phyloP scores from a whole-genome alignment of 805 yeast species.

The Wilhelminamyces savonicus region DNA sequence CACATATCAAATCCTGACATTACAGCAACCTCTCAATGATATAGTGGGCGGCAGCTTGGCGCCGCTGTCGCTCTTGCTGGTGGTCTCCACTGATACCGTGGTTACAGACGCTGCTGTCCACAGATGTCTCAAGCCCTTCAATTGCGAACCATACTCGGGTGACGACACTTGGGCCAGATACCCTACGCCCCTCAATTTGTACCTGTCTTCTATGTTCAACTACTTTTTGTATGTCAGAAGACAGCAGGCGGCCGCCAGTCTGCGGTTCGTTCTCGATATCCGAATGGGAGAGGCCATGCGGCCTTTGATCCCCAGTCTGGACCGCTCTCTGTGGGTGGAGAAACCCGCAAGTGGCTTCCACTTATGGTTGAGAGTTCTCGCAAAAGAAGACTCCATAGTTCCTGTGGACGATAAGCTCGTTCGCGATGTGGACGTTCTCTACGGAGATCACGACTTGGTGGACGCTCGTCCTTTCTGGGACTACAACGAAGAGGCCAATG shows the following conservation, averaged over 20 bases:
- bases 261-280: no score
- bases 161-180: neutral
- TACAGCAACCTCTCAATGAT: no score
- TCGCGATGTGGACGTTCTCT: slow-evolving; percentile 21
- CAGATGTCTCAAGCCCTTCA: neutral
- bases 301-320: no score
- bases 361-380: no score
- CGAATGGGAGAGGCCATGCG: no score
- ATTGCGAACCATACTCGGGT: neutral
- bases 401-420: slow-evolving; percentile 7
- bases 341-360: no score
- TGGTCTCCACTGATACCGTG: neutral
- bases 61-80: neutral
- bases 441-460: slow-evolving; percentile 22
- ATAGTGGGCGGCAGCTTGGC: no score
- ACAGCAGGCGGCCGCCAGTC: no score
- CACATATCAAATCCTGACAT: no score
- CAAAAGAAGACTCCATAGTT: no score
- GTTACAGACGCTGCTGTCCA: neutral
- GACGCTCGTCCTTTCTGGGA: slow-evolving; percentile 21
- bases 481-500: neutral
- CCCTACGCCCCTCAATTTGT: neutral
- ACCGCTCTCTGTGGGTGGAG: no score
- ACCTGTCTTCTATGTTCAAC: neutral
- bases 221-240: no score